Base-by-base conservation (phyloP, 768 basidiomycete species). In the Lactifluus volemus region DNA sequence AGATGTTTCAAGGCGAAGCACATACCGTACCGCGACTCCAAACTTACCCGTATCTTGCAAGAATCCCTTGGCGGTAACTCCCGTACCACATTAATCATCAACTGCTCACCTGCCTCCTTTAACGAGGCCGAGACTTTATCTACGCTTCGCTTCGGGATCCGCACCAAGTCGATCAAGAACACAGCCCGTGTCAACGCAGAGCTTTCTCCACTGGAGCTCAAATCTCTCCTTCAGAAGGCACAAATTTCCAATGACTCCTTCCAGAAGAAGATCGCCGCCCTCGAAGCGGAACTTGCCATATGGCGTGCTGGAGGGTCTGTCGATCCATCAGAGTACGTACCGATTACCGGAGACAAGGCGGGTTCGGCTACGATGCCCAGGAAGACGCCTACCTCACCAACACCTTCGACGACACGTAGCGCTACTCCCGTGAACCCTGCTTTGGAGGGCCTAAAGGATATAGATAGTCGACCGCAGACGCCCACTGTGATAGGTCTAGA, bases 81-180 rank as follows among this genome's bases (percentile, higher is more conserved):
- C 17, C 83, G 92, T 38, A 92, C 91, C 39, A 99, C 97, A 0
- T 84, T 98, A n/a, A 95, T 99, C 69, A 99, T 99, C 75, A 99
- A 98, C 74, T 98, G 97, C 70, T 99, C 97, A 17, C 97, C 97
- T 17, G 95, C 93, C 1, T 86, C 91, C 0, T 99, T 94, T 77
- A 99, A 99, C 70, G 97, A 98, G 72, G 79, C 91, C 2, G 97
- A 99, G 74, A 99, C 97, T 0, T 79, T 99, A 38, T 89, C 88
- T 3, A 99, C 97, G 4, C 83, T 99, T n/a, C 88, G 97, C 29
- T 99, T 99, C 73, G 97, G 97, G 79, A 98, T 98, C 72, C 92
- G 97, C 65, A 96, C 97, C n/a, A 99, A 99, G 75, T 91, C 92
- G n/a, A 99, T 99, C 84, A 98, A 98, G 90, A 99, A 99, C 75